Evolutionary conservation across 208 protist genomes (phyloP), one percentile per base, ranked within the genome.

Genomic region (Angomonas ambiguus): DNA sequence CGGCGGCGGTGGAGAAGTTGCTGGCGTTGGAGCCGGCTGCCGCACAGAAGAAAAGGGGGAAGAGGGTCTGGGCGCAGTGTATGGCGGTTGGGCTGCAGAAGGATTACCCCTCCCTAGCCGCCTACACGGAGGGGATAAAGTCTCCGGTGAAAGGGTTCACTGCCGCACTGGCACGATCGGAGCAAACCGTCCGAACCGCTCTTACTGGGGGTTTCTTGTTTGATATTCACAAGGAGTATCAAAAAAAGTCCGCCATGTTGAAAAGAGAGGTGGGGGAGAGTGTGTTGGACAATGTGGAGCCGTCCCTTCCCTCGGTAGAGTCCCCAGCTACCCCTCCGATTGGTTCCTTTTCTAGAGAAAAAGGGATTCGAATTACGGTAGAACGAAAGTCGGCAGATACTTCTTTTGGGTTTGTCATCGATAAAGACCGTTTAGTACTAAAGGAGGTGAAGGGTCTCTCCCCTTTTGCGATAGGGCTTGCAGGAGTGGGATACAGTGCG

Each of bases 121-220:
- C 79, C 1, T 62, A 78, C 42, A 72, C 78, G 49, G 83, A 91
- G 41, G 82, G 88, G 3, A 66, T 79, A 1, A 18, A 61, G 34
- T 31, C 24, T 30, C 65, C 31, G 38, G 31, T 38, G 24, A 16
- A 30, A 0, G 85, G 77, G 28, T 76, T 75, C 16, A 10, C 57
- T 24, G 71, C 71, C 8, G 69, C 69, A 27, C 27, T 92, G 35
- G 28, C 62, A 24, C 84, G 88, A 4, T 58, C 90, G 60, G 80
- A 92, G 69, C 28, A 63, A 4, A 80, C 83, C n/a, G 73, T 88
- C 56, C 35, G 65, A 25, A 65, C 76, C 2, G 80, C 85, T 0
- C 30, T 77, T n/a, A 56, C 45, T 1, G 59, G 81, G 11, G 51
- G 65, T 18, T 61, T 92, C 1, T 64, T 94, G 31, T 74, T 88